Percentiles rank a stretch among this genome's conserved stretches.
Evolutionary conservation across 305 asterid species (phyloP).

Genomic region (Galium porrigens): DNA sequence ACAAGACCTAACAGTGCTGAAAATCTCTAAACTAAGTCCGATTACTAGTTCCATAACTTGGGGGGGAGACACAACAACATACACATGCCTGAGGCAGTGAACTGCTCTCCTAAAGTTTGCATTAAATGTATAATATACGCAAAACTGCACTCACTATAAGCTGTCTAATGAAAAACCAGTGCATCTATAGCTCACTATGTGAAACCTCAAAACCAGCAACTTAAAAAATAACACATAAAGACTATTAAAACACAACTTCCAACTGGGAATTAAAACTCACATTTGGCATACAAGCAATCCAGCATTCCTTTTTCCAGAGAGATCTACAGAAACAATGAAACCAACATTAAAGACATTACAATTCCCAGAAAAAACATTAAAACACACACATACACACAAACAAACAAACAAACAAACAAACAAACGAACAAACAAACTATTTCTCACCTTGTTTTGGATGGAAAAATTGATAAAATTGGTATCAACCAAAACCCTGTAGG

Average conservation of each 20-base stretch:
- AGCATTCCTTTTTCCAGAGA: conserved; percentile 94
- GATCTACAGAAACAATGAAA: conserved; percentile 34
- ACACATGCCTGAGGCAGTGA: not conserved
- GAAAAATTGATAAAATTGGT: conserved; percentile 95
- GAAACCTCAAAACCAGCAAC: not conserved
- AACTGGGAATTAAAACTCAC: conserved; percentile 34
- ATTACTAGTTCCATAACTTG: not conserved
- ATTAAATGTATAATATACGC: not conserved
- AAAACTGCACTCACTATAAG: not conserved
- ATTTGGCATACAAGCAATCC: conserved; percentile 97
- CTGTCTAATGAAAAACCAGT: not conserved
- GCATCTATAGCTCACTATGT: not conserved
- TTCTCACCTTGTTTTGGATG: conserved; percentile 80
- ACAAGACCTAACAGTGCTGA: not conserved
- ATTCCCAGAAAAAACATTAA: not conserved
- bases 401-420: not conserved
- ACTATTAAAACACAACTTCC: not conserved
- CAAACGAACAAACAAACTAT: not conserved
- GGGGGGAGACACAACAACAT: too few relatives aligned
- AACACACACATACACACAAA: not conserved
- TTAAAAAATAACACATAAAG: not conserved
- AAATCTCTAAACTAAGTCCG: not conserved
- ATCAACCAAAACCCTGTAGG: conserved; percentile 79
- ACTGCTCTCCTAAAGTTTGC: not conserved
- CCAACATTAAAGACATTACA: not conserved